Evolutionary conservation across 2,329 filamentous ascomycete genomes (phyloP).

Genomic region (Colletotrichum filicis): DNA sequence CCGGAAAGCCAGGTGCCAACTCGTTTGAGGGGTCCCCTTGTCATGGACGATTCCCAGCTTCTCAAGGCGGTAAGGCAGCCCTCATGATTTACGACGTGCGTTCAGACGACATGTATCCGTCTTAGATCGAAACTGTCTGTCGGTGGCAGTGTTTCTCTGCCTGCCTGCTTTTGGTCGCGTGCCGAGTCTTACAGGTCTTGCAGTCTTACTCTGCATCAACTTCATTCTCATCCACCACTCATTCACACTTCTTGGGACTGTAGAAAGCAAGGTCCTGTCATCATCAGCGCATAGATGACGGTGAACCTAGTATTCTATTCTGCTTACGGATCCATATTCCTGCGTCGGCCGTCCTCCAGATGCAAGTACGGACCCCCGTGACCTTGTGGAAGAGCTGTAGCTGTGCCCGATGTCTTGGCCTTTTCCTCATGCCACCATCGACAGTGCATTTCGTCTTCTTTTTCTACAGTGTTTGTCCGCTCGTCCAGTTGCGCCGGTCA

Average conservation of each 20-base stretch:
- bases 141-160: background rate
- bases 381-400: conserved; percentile 14
- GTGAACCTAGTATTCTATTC: background rate
- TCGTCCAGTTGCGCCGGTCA: background rate
- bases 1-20: background rate
- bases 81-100: background rate
- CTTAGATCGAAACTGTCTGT: background rate
- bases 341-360: background rate
- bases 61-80: background rate
- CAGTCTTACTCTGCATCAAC: background rate
- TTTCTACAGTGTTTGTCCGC: conserved; percentile 30
- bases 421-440: background rate
- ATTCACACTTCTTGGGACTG: background rate
- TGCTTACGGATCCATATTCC: conserved; percentile 1
- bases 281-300: conserved; percentile 2
- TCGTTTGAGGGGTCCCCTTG: background rate
- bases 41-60: background rate
- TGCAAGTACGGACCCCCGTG: conserved; percentile 13
- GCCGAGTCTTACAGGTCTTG: background rate
- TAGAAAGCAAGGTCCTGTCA: background rate
- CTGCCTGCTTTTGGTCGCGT: background rate
- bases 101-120: background rate
- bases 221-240: background rate
- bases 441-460: conserved; percentile 9
- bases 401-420: conserved; percentile 24